Evolutionary conservation across 108 stramenopile species (phyloP).

Genomic region (Cyclotella baltica): DNA sequence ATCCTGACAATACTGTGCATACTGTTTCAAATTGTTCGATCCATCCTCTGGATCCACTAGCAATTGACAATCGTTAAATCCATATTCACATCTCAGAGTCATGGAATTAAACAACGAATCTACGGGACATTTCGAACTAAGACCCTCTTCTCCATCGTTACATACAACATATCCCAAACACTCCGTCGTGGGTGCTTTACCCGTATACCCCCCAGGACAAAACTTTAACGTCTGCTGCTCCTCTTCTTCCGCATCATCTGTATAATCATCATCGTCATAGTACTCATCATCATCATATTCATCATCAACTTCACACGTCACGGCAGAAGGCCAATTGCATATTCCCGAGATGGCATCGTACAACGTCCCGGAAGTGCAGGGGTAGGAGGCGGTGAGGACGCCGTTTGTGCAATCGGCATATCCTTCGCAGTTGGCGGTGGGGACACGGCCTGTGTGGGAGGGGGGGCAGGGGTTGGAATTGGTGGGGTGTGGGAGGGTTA

Average conservation of each 20-base stretch:
- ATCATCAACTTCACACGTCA: not conserved
- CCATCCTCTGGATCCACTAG: not conserved
- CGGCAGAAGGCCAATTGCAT: conserved; percentile 33
- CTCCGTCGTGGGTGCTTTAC: conserved; percentile 16
- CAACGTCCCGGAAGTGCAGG: conserved; percentile 24
- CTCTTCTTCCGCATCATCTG: not conserved
- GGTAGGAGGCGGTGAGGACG: not conserved
- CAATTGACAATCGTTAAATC: conserved; percentile 5
- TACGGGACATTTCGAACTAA: conserved; percentile 14
- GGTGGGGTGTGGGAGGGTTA: not conserved
- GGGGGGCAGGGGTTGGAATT: conserved; percentile 22
- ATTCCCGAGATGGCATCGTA: conserved; percentile 19
- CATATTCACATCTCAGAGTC: conserved; percentile 10
- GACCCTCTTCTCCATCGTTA: conserved; percentile 13
- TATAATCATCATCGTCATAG: not conserved
- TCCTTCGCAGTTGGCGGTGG: conserved; percentile 21
- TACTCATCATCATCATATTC: not conserved
- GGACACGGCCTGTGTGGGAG: conserved; percentile 9
- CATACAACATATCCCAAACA: conserved; percentile 26
- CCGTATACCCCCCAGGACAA: conserved; percentile 15
- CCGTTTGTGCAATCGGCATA: conserved; percentile 40
- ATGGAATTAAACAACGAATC: conserved; percentile 13
- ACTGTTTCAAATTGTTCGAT: not conserved
- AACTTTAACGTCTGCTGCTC: not conserved
- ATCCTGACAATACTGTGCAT: conserved; percentile 11